Base-by-base conservation (phyloP, 805 yeast species). In the Cephaloascus albidus region DNA sequence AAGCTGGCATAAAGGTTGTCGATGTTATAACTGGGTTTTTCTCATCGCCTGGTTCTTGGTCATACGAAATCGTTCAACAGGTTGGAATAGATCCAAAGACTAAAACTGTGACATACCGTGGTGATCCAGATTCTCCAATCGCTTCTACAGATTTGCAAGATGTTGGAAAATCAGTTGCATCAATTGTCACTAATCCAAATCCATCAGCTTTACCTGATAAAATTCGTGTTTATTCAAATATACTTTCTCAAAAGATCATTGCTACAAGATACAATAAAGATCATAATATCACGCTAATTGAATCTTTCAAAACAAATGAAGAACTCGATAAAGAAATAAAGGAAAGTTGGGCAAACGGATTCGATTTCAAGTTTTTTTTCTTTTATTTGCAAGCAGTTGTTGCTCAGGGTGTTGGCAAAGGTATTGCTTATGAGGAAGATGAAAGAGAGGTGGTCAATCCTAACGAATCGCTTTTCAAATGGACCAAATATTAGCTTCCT, bases 401-500 rank as follows among this genome's bases (percentile, higher is more conserved):
- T 37, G 57, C 70, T 15, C 60, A 54, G 41, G 77, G 75, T 37
- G 53, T 45, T 14, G 75, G 62, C 32, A 48, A 58, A 31, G 77
- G 76, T 41, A 40, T 53, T n/a, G 45, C 51, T 15, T 58, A 51
- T 40, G 43, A 48, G 10, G 38, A 38, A 10, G 38, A 48, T 2
- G 62, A 68, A 33, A 56, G 61, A 38, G 76, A 72, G 48, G 44
- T 66, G 19, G 54, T 72, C 41, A 72, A 72, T 51, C 76, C 76
- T 3, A 55, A 52, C 28, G 70, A 68, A 50, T 52, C 60, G 2
- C 41, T 61, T 30, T 71, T 68, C 63, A 68, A 61, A 43, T 71
- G 74, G 73, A 53, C 57, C 20, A 61, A 57, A 41, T 65, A 42
- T 35, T 23, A 20, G n/a, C n/a, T n/a, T n/a, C n/a, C n/a, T n/a